Conservation (phyloP, 108 stramenopile species). For the Nannochloropsis oceanica region DNA sequence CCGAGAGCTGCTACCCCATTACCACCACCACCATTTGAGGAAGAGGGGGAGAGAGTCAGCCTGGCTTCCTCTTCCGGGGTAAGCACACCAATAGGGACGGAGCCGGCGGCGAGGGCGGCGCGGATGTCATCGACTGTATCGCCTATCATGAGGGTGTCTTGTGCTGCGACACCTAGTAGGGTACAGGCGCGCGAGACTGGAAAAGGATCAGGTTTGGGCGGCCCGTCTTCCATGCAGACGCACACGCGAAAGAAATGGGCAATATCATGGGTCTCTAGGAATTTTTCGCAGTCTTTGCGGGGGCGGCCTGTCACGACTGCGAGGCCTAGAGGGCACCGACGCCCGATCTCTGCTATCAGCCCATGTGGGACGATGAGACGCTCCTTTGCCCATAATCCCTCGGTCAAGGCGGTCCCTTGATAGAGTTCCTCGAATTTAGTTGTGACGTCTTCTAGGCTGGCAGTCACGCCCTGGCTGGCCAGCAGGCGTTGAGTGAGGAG, state of each 20-base stretch:
- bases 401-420: constrained; percentile 39
- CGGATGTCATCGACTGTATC: constrained; percentile 80
- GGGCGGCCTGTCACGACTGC: constrained; percentile 76
- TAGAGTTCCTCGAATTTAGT: constrained; percentile 67
- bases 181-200: constrained; percentile 47
- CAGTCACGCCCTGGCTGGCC: constrained; percentile 1
- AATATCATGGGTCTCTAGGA: constrained; percentile 41
- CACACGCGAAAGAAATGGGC: constrained; percentile 43
- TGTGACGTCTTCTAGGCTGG: constrained; percentile 60
- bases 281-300: constrained; percentile 56
- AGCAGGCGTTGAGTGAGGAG: constrained; percentile 55
- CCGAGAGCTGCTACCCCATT: neutral
- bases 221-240: constrained; percentile 81
- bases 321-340: constrained; percentile 38
- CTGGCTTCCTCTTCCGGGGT: constrained; percentile 56
- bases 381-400: neutral
- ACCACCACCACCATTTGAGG: neutral
- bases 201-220: constrained; percentile 68
- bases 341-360: constrained; percentile 47
- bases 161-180: constrained; percentile 33
- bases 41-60: neutral
- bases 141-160: constrained; percentile 49
- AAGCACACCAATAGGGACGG: constrained; percentile 56
- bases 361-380: neutral
- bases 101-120: constrained; percentile 55